A percentile compares a stretch with the other conserved stretches of the same genome.
These are phyloP conservation scores for Penicillium vulpinum DNA, from an alignment of 2,329 filamentous ascomycete genomes.

Conservation along the genomic window DNA sequence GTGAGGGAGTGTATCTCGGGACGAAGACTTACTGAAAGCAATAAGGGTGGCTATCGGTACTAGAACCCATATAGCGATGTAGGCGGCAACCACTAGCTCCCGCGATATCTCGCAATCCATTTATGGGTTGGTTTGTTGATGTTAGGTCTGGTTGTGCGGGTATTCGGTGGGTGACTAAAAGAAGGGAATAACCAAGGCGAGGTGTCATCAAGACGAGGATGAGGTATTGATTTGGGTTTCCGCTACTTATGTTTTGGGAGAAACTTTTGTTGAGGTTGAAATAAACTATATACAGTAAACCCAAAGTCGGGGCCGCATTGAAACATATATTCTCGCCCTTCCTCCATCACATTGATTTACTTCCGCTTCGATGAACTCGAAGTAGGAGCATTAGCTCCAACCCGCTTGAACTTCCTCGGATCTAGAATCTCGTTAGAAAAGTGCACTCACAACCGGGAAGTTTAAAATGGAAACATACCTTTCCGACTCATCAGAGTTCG, in stretches of 20 bases:
- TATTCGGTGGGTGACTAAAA: not conserved
- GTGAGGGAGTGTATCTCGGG: not conserved
- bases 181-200: not conserved
- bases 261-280: not conserved
- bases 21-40: not conserved
- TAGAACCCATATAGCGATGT: no score
- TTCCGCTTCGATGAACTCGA: constrained; percentile 35
- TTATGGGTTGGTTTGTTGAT: not conserved
- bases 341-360: constrained; percentile 4
- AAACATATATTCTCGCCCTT: not conserved
- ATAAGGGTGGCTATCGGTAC: fast-evolving
- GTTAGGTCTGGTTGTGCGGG: not conserved
- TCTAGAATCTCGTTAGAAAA: constrained; percentile 45
- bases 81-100: not conserved
- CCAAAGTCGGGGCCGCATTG: not conserved
- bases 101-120: not conserved
- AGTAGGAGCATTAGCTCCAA: constrained; percentile 46
- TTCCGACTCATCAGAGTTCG: constrained; percentile 70
- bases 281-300: not conserved
- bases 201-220: no score
- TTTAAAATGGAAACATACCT: constrained; percentile 35
- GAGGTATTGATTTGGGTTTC: not conserved
- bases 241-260: not conserved
- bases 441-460: not conserved
- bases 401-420: constrained; percentile 68